Base-by-base conservation (phyloP, 1,284 basidiomycete species). In the Singerocomus inundabilis region DNA sequence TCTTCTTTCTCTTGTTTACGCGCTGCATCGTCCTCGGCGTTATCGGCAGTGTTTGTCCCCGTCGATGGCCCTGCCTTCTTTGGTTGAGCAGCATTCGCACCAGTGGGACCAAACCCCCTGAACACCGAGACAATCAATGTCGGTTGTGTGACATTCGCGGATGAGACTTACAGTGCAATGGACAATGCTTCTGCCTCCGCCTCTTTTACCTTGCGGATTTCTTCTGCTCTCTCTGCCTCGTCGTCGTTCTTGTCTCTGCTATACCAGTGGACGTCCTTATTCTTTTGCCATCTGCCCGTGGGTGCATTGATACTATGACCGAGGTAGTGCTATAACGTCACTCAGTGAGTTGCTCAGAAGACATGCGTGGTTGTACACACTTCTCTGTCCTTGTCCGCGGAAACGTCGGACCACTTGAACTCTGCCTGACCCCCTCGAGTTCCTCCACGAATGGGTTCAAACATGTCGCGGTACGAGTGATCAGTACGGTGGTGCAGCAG, bases 201-300 rank as follows among this genome's bases (percentile, higher is more conserved):
- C 62, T 92, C 88, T 68, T 95, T 95, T 51, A 95, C 68, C 60
- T 78, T 82, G 53, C 79, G 72, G 34, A 95, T 85, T 71, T 96
- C 93, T 54, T 87, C 88, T 0, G 50, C 57, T 47, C 79, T 73
- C 47, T 82, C 81, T 10, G 63, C 67, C 24, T 82, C 80, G 0
- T 57, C 57, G 7, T 67, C 56, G 0, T 69, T 59, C 11, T 61
- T 36, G 2, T 93, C 90, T 31, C 93, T 82, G 54, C 74, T 81
- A 65, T 96, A 96, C 93, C 93, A 96, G 64, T 96, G 93, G 16
- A 96, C 74, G 61, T 96, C 93, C 66, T 94, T 93, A 73, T 92
- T 91, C 72, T 93, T 94, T 71, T 96, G 93, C 93, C 93, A 96
- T 55, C 93, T 77, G 4, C 93, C 93, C 3, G 90, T 91, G 0